phyloP scores from a whole-genome alignment of 306 rosid species.

The Lithocarpus polystachyus region DNA sequence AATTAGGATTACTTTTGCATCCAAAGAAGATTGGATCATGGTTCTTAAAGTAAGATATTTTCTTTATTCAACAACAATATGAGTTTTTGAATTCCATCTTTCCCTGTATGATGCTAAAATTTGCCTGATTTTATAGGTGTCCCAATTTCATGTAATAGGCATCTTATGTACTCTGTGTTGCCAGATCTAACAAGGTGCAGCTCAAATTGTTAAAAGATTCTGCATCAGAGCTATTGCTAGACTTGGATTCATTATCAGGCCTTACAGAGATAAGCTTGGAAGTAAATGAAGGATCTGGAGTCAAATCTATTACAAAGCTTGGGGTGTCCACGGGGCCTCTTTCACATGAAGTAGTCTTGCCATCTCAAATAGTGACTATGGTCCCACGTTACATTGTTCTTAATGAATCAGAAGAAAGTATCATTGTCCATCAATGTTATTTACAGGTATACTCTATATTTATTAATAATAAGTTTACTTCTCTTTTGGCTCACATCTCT shows the following conservation, averaged over 20 bases:
- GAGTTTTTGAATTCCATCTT: conserved; percentile 15
- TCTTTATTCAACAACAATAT: conserved; percentile 14
- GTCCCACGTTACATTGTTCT: conserved; percentile 81
- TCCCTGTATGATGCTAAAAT: conserved; percentile 17
- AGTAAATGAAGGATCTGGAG: conserved; percentile 53
- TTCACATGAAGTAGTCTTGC: conserved; percentile 51
- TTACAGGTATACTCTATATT: conserved; percentile 57
- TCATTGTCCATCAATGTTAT: conserved; percentile 70
- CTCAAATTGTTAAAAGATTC: conserved; percentile 56
- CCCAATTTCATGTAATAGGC: conserved; percentile 14
- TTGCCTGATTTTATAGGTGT: conserved; percentile 22
- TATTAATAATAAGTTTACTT: conserved; percentile 10
- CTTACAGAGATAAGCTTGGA: conserved; percentile 76
- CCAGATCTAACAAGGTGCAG: conserved; percentile 70
- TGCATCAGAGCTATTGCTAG: conserved; percentile 65
- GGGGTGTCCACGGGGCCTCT: conserved; percentile 82
- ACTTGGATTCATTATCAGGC: conserved; percentile 88
- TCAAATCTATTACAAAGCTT: conserved; percentile 59
- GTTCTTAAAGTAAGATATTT: conserved; percentile 75
- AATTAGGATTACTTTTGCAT: conserved; percentile 66
- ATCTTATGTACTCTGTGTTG: conserved; percentile 22
- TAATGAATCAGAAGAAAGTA: conserved; percentile 69
- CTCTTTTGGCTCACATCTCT: not conserved
- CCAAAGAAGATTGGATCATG: conserved; percentile 73
- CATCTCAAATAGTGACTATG: conserved; percentile 75